Evolutionary conservation across 129 eudicot species (phyloP).

Genomic region (Helichrysum umbraculigerum): DNA sequence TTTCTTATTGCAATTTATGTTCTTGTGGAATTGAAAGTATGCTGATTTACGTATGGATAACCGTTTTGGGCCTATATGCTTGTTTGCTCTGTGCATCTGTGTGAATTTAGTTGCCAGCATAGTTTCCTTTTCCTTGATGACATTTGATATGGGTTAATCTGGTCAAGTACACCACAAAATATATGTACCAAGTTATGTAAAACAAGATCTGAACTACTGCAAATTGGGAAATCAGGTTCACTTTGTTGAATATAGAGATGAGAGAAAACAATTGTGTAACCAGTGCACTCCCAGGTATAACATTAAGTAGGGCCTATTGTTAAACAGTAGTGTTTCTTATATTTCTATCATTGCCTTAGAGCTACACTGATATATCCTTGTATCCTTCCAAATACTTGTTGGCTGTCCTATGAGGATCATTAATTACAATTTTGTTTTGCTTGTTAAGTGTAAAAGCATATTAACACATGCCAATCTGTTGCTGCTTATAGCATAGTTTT

Average conservation of each 20-base stretch:
- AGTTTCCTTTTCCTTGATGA: neutral
- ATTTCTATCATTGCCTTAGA: neutral
- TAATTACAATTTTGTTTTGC: neutral
- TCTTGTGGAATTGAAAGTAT: neutral
- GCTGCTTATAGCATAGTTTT: neutral
- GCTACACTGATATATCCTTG: neutral
- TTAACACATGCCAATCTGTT: conserved; percentile 16
- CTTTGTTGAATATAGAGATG: no score
- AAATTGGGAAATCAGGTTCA: neutral
- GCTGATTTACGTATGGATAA: neutral
- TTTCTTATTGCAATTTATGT: neutral
- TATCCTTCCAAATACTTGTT: neutral
- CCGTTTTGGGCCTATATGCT: neutral
- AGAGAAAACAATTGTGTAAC: no score
- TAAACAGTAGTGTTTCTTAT: no score
- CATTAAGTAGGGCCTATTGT: no score
- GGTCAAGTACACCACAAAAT: no score
- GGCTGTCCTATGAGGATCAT: neutral
- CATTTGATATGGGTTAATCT: neutral
- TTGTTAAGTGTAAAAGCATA: neutral
- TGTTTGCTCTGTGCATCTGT: no score
- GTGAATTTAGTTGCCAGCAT: neutral
- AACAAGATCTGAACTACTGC: neutral
- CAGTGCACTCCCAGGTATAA: no score
- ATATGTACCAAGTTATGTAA: neutral